Evolutionary conservation across 2,329 filamentous ascomycete genomes (phyloP).

Genomic region (Paracoccidioides lutzii): DNA sequence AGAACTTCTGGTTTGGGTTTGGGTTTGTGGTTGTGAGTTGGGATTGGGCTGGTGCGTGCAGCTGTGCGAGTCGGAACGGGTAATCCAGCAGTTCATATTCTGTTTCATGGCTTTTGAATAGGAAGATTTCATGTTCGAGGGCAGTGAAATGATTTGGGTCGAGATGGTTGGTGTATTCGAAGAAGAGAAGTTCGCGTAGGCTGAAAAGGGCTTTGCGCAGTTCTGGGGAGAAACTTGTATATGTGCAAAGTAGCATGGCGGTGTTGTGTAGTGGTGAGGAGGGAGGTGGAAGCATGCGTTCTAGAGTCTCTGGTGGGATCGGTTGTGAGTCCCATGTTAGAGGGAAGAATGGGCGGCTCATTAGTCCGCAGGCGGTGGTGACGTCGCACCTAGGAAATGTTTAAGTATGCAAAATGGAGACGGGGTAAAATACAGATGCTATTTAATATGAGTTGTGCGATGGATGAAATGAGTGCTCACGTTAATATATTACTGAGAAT

Average conservation of each 20-base stretch:
- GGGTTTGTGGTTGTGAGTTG: neutral
- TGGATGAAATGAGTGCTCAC: conserved; percentile 11
- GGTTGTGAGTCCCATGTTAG: conserved; percentile 22
- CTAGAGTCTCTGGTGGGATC: conserved; percentile 17
- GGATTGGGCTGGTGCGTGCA: neutral
- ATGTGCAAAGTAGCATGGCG: conserved; percentile 18
- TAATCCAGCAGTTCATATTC: conserved; percentile 29
- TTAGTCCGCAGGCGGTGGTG: conserved; percentile 23
- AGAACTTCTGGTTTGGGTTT: neutral
- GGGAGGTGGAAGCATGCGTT: conserved; percentile 19
- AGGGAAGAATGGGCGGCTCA: conserved; percentile 23
- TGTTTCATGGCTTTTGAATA: conserved; percentile 21
- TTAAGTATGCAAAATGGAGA: neutral
- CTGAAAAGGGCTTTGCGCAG: conserved; percentile 17
- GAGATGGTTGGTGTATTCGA: conserved; percentile 18
- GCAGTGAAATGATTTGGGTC: conserved; percentile 13
- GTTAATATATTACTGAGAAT: conserved; percentile 19
- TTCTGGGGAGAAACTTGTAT: conserved; percentile 18
- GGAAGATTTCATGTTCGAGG: conserved; percentile 22
- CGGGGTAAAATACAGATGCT: neutral
- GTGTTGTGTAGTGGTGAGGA: conserved; percentile 16
- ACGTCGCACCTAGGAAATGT: conserved; percentile 19
- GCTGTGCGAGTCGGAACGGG: conserved; percentile 15
- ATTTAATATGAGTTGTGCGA: no score
- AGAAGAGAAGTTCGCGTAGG: conserved; percentile 22